These are phyloP conservation scores for Psilocybe cubensis DNA, from an alignment of 768 basidiomycete genomes.

Conservation along the genomic window DNA sequence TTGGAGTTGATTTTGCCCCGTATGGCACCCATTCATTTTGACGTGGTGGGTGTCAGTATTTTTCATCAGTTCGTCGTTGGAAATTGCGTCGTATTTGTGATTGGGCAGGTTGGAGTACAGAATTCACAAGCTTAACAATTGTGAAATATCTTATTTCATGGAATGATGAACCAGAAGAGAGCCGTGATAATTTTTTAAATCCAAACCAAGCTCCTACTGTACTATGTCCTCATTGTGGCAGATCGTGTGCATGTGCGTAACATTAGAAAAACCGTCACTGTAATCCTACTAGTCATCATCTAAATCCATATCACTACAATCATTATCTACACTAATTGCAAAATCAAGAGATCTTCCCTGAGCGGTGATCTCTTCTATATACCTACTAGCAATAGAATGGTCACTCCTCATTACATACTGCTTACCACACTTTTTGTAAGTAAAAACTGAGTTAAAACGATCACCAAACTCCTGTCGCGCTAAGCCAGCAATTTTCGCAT, in stretches of 20 bases:
- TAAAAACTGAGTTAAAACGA: too few species aligned
- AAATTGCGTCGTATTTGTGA: conserved; percentile 39
- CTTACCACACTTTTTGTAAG: too few species aligned
- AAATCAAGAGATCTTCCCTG: too few species aligned
- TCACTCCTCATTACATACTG: too few species aligned
- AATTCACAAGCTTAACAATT: conserved; percentile 42
- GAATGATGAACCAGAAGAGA: conserved; percentile 38
- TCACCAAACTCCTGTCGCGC: conserved; percentile 9
- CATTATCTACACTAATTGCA: not conserved
- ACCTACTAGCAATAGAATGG: too few species aligned
- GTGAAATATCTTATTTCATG: conserved; percentile 45
- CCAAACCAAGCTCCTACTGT: conserved; percentile 25
- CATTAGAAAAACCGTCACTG: not conserved
- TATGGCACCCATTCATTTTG: conserved; percentile 48
- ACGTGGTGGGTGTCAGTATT: too few species aligned
- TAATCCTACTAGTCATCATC: not conserved
- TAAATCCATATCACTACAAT: not conserved
- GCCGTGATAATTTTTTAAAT: conserved; percentile 40
- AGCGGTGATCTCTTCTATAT: too few species aligned
- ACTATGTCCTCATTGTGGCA: conserved; percentile 16
- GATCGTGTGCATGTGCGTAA: conserved; percentile 17
- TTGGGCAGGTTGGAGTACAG: conserved; percentile 51
- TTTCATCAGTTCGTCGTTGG: conserved; percentile 36
- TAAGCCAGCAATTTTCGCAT: not conserved
- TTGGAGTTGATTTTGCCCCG: conserved; percentile 35